Evolutionary conservation across 2,329 filamentous ascomycete genomes (phyloP), one percentile per base, ranked within the genome.

Genomic region (Penicillium verrucosum): DNA sequence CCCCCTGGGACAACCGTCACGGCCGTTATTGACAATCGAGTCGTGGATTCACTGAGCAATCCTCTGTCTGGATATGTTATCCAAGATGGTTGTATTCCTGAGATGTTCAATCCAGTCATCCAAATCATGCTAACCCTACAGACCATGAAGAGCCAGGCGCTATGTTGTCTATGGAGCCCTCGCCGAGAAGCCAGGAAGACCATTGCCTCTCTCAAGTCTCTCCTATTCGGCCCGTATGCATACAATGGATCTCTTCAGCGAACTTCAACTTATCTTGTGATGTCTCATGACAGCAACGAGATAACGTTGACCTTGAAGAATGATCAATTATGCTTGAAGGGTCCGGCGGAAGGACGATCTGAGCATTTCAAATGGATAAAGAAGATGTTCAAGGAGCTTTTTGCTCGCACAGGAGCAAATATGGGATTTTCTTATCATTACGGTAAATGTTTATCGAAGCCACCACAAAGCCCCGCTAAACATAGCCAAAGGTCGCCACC

Each of bases 201-300:
- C n/a, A 5, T 54, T 32, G 49, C 54, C 4, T 41, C 40, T 16
- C 18, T 59, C 14, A 81, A 81, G 30, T 84, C 81, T 67, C 72
- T 78, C n/a, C 73, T 86, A 40, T 68, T 86, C 0, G 85, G 85
- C 0, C 84, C 85, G 0, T 86, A 86, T 60, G 79, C 74, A 51
- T 74, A 75, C 7, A 75, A 77, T 7, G 83, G 85, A 0, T 83
- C 83, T 18, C 72, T 87, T 21, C 80, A 83, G 67, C 81, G 75
- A 56, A 89, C 85, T 0, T 82, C 86, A 56, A 79, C 85, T 0
- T 89, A 87, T 66, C 76, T 89, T 4, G 78, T 88, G 66, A 87
- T 88, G 84, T 84, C 82, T 1, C 85, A 88, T 63, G 85, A 88
- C 62, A 84, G 80, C 76, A 74, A 85, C 63, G 83, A 88, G 70